Evolutionary conservation across 2,329 filamentous ascomycete species (phyloP), one percentile per base, ranked within the genome.

Genomic region (Scorias spongiosa): DNA sequence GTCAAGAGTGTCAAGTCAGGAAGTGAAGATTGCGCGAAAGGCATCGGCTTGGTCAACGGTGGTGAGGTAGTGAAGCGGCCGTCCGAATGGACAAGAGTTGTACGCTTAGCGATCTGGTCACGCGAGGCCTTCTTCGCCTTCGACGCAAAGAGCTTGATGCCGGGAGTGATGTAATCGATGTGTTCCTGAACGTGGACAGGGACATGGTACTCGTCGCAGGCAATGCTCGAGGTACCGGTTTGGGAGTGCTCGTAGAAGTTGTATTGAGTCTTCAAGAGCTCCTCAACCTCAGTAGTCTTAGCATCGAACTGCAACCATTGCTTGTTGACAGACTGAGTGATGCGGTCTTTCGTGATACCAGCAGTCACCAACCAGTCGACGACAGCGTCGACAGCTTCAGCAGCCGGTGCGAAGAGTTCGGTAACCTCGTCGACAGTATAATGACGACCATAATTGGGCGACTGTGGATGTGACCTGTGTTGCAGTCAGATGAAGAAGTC

Each of bases 191-290:
- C 49, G 36, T 66, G 54, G 26, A 61, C 60, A 1, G 72, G 72
- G 5, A 76, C 57, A 46, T 72, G 69, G 53, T 74, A 63, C 54
- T 52, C 54, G 42, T 63, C 61, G 44, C 62, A 65, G 18, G 62
- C 64, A 30, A 66, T 54, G 36, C 62, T 60, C 42, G 56, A 54
- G 29, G 57, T 57, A 1, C 69, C 75, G 39, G 71, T 60, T 6
- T 68, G 60, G 10, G 69, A 68, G 57, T 78, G 72, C 55, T 81
- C 75, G 46, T 74, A 71, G 30, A 76, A 67, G 44, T 76, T 73
- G 42, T 72, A 77, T 49, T 78, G 75, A 43, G 64, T 58, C 49
- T 60, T 57, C 14, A 69, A 53, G 3, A 69, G 52, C 20, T 46
- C 46, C 28, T 69, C 66, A 2, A 60, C 60, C 41, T 69, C 58